phyloP scores from a whole-genome alignment of 768 basidiomycete genomes.

The Gelatoporia subvermispora region DNA sequence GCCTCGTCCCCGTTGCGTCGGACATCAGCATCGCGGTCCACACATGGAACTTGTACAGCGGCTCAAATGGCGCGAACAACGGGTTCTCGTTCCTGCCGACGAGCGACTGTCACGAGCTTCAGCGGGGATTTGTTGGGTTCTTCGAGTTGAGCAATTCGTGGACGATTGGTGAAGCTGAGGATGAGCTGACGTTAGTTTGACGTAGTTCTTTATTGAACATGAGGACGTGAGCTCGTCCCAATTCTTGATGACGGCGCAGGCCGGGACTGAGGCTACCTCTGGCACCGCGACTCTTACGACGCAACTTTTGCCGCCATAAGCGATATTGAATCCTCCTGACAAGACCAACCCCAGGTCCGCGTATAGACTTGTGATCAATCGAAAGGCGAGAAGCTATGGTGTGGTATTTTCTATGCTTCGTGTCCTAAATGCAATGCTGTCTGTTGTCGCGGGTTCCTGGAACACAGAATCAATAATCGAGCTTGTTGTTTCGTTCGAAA shows the following conservation, averaged over 20 bases:
- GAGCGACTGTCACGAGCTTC: constrained; percentile 44
- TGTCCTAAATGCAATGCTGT: no score
- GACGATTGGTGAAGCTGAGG: not conserved
- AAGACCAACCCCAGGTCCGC: constrained; percentile 31
- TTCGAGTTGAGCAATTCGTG: constrained; percentile 37
- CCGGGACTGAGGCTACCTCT: constrained; percentile 57
- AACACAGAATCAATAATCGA: no score
- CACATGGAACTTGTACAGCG: constrained; percentile 53
- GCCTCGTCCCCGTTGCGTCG: constrained; percentile 40
- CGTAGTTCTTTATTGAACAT: constrained; percentile 46
- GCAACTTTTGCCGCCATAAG: constrained; percentile 30
- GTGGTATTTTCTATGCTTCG: no score
- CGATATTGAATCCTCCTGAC: not conserved
- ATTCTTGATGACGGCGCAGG: constrained; percentile 55
- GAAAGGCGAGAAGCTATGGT: constrained; percentile 2
- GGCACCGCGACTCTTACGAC: constrained; percentile 50
- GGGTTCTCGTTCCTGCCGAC: constrained; percentile 32
- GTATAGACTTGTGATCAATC: constrained; percentile 44
- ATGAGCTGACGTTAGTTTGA: not conserved
- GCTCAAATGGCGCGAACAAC: constrained; percentile 49
- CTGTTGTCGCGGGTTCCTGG: no score
- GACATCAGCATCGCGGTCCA: constrained; percentile 43
- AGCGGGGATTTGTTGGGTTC: constrained; percentile 51
- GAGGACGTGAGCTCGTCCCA: constrained; percentile 45
- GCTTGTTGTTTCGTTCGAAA: no score